These are phyloP conservation scores for Yamadazyma tumulicola DNA, from an alignment of 805 yeast species.

Conservation along the genomic window DNA sequence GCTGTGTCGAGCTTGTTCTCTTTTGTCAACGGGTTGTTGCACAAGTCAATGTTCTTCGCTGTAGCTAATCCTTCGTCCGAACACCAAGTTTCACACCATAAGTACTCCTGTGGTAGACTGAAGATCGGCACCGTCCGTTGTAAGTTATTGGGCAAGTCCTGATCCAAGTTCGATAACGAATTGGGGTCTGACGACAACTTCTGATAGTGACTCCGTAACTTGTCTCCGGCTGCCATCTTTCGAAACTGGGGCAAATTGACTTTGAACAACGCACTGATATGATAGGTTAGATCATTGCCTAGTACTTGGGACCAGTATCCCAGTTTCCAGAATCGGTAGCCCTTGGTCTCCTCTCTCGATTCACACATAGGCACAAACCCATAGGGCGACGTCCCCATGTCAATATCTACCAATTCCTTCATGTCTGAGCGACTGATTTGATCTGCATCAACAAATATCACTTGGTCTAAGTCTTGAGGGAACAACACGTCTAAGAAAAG, in stretches of 20 bases:
- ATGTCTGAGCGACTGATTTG: slow-evolving; percentile 77
- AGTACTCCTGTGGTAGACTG: slow-evolving; percentile 79
- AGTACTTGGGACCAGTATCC: slow-evolving; percentile 83
- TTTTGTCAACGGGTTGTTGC: slow-evolving; percentile 79
- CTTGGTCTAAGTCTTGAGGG: slow-evolving; percentile 70
- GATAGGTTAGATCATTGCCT: slow-evolving; percentile 59
- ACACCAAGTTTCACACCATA: slow-evolving; percentile 96
- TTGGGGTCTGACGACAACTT: slow-evolving; percentile 71
- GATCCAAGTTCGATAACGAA: slow-evolving; percentile 82
- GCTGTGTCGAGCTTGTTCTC: slow-evolving; percentile 78
- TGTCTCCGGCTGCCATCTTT: slow-evolving; percentile 69
- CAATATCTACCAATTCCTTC: slow-evolving; percentile 62
- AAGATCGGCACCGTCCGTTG: slow-evolving; percentile 65
- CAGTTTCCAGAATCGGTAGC: slow-evolving; percentile 85
- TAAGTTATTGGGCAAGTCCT: slow-evolving; percentile 87
- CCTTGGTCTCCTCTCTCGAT: slow-evolving; percentile 74
- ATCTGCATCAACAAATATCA: slow-evolving; percentile 84
- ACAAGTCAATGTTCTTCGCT: slow-evolving; percentile 79
- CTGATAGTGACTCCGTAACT: slow-evolving; percentile 80
- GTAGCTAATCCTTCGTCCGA: slow-evolving; percentile 52
- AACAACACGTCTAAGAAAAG: slow-evolving; percentile 82
- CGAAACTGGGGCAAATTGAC: slow-evolving; percentile 73
- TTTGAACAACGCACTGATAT: slow-evolving; percentile 80
- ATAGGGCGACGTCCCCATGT: slow-evolving; percentile 78
- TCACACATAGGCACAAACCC: slow-evolving; percentile 89